Percentiles rank a stretch among this genome's conserved stretches.
Conservation (phyloP, 495 filamentous ascomycete species). For the Penicillium ochrochloron region DNA sequence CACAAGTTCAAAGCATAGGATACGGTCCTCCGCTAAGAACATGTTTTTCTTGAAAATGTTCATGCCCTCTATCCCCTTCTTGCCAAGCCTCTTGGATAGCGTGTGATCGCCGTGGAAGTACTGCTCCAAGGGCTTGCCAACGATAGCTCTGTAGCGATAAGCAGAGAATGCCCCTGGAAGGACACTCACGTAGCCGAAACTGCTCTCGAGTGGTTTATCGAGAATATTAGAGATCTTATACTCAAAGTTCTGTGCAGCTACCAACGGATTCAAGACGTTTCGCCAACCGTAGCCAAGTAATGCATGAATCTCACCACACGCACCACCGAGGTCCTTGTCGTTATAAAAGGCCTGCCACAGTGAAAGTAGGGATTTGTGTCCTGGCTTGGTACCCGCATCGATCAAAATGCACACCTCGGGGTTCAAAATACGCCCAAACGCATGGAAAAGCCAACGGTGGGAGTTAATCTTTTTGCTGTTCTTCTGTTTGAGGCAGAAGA, state of each 20-base stretch:
- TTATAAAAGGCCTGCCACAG: conserved; percentile 99
- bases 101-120: conserved; percentile 99
- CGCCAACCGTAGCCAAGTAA: conserved; percentile 89
- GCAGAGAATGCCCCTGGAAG: conserved; percentile 97
- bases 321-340: conserved; percentile 95
- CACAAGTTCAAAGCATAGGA: conserved; percentile 97
- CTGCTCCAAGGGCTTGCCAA: conserved; percentile 94
- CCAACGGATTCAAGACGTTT: conserved; percentile 90
- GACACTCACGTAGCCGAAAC: conserved; percentile 95
- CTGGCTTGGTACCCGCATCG: conserved; percentile 94
- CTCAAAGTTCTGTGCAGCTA: conserved; percentile 97
- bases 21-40: conserved; percentile 99
- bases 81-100: conserved; percentile 85
- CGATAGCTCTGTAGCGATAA: conserved; percentile 95
- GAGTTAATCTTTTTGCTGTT: conserved; percentile 91
- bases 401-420: conserved; percentile 95
- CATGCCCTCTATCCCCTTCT: conserved; percentile 99
- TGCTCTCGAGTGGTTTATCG: conserved; percentile 94
- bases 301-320: conserved; percentile 97
- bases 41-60: conserved; percentile 99
- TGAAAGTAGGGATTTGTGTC: conserved; percentile 82
- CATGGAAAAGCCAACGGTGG: conserved; percentile 96
- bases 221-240: conserved; percentile 99
- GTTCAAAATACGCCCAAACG: conserved; percentile 92
- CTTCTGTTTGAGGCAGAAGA: conserved; percentile 25